These are phyloP conservation scores for Purpureocillium takamizusanense DNA, from an alignment of 2,329 filamentous ascomycete species.

Conservation along the genomic window DNA sequence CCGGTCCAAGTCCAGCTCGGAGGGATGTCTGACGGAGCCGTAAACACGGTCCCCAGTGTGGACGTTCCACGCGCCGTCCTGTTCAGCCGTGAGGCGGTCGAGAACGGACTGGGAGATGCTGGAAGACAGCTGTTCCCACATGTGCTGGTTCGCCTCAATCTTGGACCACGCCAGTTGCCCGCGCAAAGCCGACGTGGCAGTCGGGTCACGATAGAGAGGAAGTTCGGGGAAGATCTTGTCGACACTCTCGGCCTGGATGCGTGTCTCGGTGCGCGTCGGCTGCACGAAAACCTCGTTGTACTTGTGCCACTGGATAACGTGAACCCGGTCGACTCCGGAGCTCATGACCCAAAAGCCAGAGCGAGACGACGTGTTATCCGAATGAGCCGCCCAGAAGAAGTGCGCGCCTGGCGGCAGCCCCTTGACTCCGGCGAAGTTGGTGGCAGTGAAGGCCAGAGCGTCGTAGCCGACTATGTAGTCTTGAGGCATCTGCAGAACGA, in stretches of 20 bases:
- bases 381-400: slow-evolving; percentile 49
- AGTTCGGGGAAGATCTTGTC: slow-evolving; percentile 29
- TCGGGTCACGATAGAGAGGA: slow-evolving; percentile 33
- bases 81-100: slow-evolving; percentile 34
- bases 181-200: slow-evolving; percentile 10
- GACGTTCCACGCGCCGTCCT: slow-evolving; percentile 37
- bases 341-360: slow-evolving; percentile 50
- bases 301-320: slow-evolving; percentile 45
- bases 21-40: slow-evolving; percentile 28
- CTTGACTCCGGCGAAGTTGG: slow-evolving; percentile 42
- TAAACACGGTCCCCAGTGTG: slow-evolving; percentile 44
- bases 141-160: slow-evolving; percentile 18
- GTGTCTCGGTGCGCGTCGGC: slow-evolving; percentile 35
- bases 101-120: slow-evolving; percentile 37
- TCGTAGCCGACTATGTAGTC: slow-evolving; percentile 46
- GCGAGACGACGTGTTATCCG: slow-evolving; percentile 36
- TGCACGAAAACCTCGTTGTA: slow-evolving; percentile 45
- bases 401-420: slow-evolving; percentile 47
- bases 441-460: slow-evolving; percentile 35
- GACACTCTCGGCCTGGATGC: slow-evolving; percentile 32
- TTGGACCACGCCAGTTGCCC: slow-evolving; percentile 10
- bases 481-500: slow-evolving; percentile 42
- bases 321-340: slow-evolving; percentile 21
- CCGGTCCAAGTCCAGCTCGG: slow-evolving; percentile 29
- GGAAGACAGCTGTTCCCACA: slow-evolving; percentile 45